Evolutionary conservation across 148 eudicot species (phyloP), one percentile per base, ranked within the genome.

Genomic region (Beta vulgaris): DNA sequence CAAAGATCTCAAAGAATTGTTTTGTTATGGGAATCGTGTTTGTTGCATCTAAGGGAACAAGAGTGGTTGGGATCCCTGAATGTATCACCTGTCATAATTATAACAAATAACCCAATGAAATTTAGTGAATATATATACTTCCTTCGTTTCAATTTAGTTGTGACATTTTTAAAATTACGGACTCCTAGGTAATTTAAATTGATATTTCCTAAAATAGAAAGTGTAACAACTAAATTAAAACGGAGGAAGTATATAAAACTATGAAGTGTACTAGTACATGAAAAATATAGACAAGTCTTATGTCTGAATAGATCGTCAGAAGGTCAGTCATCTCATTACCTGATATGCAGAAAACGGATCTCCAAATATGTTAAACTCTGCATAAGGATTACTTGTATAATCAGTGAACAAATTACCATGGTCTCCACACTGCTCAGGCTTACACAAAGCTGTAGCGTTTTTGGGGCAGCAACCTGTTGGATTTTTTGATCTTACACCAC

Each of bases 261-360:
- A n/a, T n/a, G n/a, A n/a, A 19, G 26, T 4, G 1, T 16, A 43
- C n/a, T 12, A 11, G 59, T 13, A n/a, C 59, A 25, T 55, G 26
- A 55, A 55, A n/a, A 55, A 5, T 58, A 26, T 58, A 28, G 16
- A 8, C 21, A 3, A 5, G 62, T 1, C 57, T 10, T 19, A 21
- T 51, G 26, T 51, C 8, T 51, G 25, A 51, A 19, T 21, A 51
- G 57, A 51, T 21, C 7, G 25, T 21, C 23, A 13, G 13, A 58
- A 28, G 35, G 35, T 59, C 4, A 19, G 26, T 57, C 62, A 10
- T 10, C 3, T 7, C 21, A 8, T 0, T 6, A 94, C 98, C 91
- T 91, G 91, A 73, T 88, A 90, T 18, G 98, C 97, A 68, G 97
- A 97, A 86, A 94, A 94, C 44, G 98, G 98, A 80, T 94, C 98